A percentile compares a stretch with the other conserved stretches of the same genome.
Evolutionary conservation across 805 yeast species (phyloP).

Genomic region (Candida coquimbonensis): DNA sequence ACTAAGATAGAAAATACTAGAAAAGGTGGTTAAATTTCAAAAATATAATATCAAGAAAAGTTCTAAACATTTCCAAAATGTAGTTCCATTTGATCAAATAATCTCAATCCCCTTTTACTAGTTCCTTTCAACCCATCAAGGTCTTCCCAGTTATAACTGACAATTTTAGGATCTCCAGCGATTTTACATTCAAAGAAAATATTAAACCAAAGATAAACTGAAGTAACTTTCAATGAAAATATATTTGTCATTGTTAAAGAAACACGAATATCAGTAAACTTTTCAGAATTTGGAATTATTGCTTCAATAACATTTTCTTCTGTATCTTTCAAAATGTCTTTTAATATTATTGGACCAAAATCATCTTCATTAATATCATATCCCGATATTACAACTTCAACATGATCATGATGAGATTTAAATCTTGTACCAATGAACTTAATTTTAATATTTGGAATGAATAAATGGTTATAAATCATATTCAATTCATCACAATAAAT

Average conservation of each 20-base stretch:
- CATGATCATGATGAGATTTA: not conserved
- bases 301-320: not conserved
- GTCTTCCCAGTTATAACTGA: conserved; percentile 34
- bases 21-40: conserved; percentile 43
- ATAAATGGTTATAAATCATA: not conserved
- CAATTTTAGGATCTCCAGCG: conserved; percentile 6
- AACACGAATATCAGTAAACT: conserved; percentile 19
- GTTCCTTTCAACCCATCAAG: conserved; percentile 69
- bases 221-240: conserved; percentile 3
- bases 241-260: conserved; percentile 7
- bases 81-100: conserved; percentile 36
- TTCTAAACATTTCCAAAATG: not conserved
- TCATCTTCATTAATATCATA: conserved; percentile 1
- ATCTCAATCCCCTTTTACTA: conserved; percentile 40
- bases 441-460: conserved; percentile 1
- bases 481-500: not conserved
- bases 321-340: not conserved
- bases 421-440: conserved; percentile 3
- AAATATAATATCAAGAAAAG: too few species aligned
- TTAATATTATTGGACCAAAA: conserved; percentile 1
- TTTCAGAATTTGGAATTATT: not conserved
- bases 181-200: conserved; percentile 33
- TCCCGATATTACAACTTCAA: conserved; percentile 1
- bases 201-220: conserved; percentile 37
- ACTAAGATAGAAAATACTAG: conserved; percentile 33